A percentile compares a stretch with the other conserved stretches of the same genome.
Conservation (phyloP, 257 asterid genomes). For the Nicotiana attenuata region DNA sequence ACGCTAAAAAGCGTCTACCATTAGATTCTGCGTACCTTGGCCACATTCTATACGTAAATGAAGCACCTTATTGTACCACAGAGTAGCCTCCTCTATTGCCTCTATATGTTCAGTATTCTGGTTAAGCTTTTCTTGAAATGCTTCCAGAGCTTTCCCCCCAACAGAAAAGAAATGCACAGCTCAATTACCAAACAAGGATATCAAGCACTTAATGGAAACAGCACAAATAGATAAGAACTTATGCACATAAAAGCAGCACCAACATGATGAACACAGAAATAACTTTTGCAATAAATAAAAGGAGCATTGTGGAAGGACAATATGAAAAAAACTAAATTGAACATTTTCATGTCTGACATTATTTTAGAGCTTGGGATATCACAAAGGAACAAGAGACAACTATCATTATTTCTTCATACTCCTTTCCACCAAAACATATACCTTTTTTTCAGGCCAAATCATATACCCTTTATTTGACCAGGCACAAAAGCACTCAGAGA, state of each 20-base stretch:
- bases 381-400: background rate
- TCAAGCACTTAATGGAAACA: background rate
- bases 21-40: slow-evolving; percentile 41
- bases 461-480: background rate
- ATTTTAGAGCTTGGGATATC: background rate
- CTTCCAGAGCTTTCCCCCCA: slow-evolving; percentile 40
- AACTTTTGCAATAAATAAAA: no score
- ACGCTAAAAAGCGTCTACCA: background rate
- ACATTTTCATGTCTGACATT: background rate
- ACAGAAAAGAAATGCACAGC: slow-evolving; percentile 3
- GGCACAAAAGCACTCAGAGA: background rate
- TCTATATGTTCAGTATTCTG: slow-evolving; percentile 41
- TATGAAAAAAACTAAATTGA: no score
- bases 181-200: background rate
- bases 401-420: background rate
- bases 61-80: slow-evolving; percentile 82
- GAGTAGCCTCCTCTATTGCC: slow-evolving; percentile 73
- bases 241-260: background rate
- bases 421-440: background rate
- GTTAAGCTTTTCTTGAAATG: slow-evolving; percentile 45
- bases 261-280: no score
- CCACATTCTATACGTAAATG: slow-evolving; percentile 85
- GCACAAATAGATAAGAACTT: background rate
- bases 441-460: background rate
- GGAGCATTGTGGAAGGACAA: background rate